Evolutionary conservation across 257 asterid genomes (phyloP), one percentile per base, ranked within the genome.

Genomic region (Jaltomata sinuosa): DNA sequence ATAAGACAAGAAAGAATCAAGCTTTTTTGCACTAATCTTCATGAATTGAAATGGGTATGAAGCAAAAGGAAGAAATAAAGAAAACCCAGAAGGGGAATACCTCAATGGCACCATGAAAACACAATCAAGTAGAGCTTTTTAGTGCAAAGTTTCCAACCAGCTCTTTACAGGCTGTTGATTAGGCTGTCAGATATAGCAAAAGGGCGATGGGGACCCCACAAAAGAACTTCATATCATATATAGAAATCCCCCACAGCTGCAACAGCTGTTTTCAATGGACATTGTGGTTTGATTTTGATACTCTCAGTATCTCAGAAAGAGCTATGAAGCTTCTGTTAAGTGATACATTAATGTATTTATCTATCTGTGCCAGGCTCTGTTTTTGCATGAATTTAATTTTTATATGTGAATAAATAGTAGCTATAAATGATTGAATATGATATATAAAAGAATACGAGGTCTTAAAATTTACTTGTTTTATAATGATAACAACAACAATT

Each of bases 121-220:
- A 47, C 83, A 82, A 86, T 86, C 85, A 47, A 86, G 87, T 64
- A 79, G 85, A 79, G 88, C 87, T 89, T 85, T 84, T 78, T 85
- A 84, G 90, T 83, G 90, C 89, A 61, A 89, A 85, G 52, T 69
- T 49, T 62, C 21, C 29, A 29, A 87, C 83, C 93, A 91, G 93
- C 91, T 88, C 93, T 88, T 93, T 91, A 88, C 97, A 90, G 94
- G 93, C 94, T 93, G 97, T 90, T 77, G 92, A 89, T 90, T 89
- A 88, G 94, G 93, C 91, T 90, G 94, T 77, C 82, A 86, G 94
- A 87, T 69, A 79, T 88, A 88, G 87, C 83, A 86, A 88, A 87
- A 22, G 84, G 84, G 80, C 25, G 45, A 84, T 22, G 42, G 15
- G 93, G 94, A 81, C 97, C 94, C 94, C 91, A 83, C 83, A 69